Evolutionary conservation across 306 rosid species (phyloP), one percentile per base, ranked within the genome.

Genomic region (Adenanthera pavonina): DNA sequence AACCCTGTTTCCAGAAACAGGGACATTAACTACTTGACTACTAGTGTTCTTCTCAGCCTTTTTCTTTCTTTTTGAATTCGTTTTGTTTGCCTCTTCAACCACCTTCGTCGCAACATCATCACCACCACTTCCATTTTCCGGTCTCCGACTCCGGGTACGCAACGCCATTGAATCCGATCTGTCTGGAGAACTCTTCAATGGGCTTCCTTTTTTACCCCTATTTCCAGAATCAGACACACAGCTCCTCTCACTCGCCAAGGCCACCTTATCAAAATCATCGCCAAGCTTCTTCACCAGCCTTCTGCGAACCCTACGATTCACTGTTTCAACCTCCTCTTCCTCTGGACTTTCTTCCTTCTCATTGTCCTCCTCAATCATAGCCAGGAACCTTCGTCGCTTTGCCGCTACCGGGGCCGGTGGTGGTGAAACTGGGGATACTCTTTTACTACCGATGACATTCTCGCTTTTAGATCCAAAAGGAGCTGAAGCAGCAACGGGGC

Each of bases 261-360:
- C 96, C 3, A 93, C 97, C 46, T 82, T 88, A 75, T 93, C 99
- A 3, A 95, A 95, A 75, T 93, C 98, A 56, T 88, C 99, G 0
- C 83, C 92, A 1, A 93, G 90, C 77, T 90, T 95, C 88, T 93
- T 95, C 87, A 93, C 97, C 81, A 95, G 79, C 72, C 91, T 77
- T 49, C 80, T 83, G 56, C 84, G 84, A 53, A 79, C 83, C 41
- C 47, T 67, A 3, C 46, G 81, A 10, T 4, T 35, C 16, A 40
- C 20, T 44, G 12, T 44, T 75, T 34, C 60, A 60, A 75, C 36
- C 30, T 30, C 81, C 11, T 60, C 78, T 4, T 36, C 69, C 0
- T 67, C 77, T 2, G 36, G 71, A 33, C 34, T 62, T 9, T 80
- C 81, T 3, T 67, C 80, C 1, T 57, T 33, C 41, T 78, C 82